Conservation (phyloP, 176 grass and related monocot genomes). For the Oryza coarctata region DNA sequence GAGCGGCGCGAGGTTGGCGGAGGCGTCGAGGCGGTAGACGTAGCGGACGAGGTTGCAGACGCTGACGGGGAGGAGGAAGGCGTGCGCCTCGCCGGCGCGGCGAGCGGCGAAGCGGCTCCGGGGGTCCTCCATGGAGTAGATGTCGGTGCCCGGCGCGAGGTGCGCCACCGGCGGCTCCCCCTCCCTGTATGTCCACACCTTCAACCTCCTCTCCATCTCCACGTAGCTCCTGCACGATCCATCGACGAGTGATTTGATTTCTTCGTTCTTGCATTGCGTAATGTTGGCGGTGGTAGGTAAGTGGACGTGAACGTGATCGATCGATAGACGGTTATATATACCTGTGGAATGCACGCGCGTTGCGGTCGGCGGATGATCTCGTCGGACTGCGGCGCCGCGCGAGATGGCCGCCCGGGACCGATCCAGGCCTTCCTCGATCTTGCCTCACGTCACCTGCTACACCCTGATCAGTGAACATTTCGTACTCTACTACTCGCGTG, state of each 20-base stretch:
- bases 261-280: too few relatives aligned
- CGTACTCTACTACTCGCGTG: too few relatives aligned
- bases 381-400: not conserved
- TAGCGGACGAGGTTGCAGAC: conserved; percentile 66
- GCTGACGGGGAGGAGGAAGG: conserved; percentile 82
- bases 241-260: not conserved
- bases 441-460: conserved; percentile 15
- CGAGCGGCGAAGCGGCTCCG: conserved; percentile 54
- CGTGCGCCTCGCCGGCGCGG: conserved; percentile 57
- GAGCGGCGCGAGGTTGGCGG: conserved; percentile 43
- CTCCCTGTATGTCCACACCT: conserved; percentile 80
- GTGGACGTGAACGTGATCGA: not conserved
- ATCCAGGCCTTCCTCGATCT: conserved; percentile 52
- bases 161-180: conserved; percentile 79
- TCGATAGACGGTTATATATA: not conserved
- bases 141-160: conserved; percentile 50
- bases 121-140: conserved; percentile 84
- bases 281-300: too few relatives aligned
- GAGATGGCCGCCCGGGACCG: conserved; percentile 53
- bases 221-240: conserved; percentile 64
- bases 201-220: conserved; percentile 90
- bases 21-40: conserved; percentile 52
- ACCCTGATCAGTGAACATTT: not conserved
- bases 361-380: conserved; percentile 55
- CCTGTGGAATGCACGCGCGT: conserved; percentile 67